Evolutionary conservation across 23 red algal species (phyloP).

Genomic region (Gracilariopsis chorda): DNA sequence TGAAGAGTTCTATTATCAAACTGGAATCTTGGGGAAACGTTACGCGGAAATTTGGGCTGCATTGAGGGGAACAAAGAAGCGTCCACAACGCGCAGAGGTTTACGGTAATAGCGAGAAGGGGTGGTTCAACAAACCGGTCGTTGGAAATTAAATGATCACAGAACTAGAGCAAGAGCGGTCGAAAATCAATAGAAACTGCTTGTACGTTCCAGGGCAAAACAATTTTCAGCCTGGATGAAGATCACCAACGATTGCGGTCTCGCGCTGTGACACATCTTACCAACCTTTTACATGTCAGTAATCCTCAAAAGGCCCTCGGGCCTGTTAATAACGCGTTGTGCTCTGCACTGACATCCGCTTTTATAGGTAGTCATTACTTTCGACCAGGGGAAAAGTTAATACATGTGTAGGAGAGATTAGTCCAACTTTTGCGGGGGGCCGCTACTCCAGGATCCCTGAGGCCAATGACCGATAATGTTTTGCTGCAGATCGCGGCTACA

Average conservation of each 20-base stretch:
- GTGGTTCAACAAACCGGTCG: not conserved
- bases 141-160: not conserved
- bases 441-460: not conserved
- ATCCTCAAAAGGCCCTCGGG: not conserved
- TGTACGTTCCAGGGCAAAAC: not conserved
- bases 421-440: not conserved
- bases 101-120: not conserved
- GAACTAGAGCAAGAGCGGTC: not conserved
- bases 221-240: not conserved
- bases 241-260: not conserved
- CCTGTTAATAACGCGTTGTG: slow-evolving; percentile 33
- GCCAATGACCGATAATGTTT: not conserved
- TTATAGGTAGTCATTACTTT: slow-evolving; percentile 7
- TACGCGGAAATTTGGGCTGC: not conserved
- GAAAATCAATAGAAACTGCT: not conserved
- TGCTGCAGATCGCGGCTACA: not conserved
- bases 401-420: not conserved
- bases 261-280: not conserved
- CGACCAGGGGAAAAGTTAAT: not conserved
- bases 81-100: not conserved
- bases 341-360: slow-evolving; percentile 1
- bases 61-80: not conserved
- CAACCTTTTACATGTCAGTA: slow-evolving; percentile 6
- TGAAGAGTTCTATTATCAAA: slow-evolving; percentile 4
- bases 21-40: not conserved